Conservation (phyloP, 805 yeast species). For the Schizosaccharomyces cryophilus region DNA sequence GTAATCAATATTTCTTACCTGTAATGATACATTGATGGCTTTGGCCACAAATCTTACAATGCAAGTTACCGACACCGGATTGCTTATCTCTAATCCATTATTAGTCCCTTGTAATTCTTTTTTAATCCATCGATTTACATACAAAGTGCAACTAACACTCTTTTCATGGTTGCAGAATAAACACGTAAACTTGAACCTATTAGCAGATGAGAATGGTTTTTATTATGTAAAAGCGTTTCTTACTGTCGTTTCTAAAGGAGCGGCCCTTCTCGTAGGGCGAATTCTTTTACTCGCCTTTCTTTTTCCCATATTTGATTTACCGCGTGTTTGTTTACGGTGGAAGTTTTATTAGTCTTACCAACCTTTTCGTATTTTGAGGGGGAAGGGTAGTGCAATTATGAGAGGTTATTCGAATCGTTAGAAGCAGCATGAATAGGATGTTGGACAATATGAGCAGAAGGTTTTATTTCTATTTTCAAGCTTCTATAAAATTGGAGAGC, state of each 20-base stretch:
- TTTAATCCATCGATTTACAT: background rate
- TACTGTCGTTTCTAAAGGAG: conserved; percentile 1
- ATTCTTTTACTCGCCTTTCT: background rate
- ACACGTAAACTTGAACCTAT: conserved; percentile 1
- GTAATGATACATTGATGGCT: conserved; percentile 1
- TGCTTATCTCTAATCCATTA: background rate
- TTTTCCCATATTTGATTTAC: background rate
- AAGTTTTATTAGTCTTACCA: background rate
- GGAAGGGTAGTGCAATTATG: background rate
- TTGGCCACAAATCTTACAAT: conserved; percentile 2
- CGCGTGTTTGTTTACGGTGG: background rate
- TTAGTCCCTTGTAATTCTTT: background rate
- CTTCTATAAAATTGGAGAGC: no score
- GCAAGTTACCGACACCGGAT: background rate
- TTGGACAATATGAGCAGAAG: no score
- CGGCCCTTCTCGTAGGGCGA: background rate
- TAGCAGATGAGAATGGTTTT: background rate
- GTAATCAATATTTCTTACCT: background rate
- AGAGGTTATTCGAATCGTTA: no score
- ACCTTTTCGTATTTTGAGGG: background rate
- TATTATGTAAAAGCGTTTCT: background rate
- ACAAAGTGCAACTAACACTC: background rate
- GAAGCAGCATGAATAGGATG: no score
- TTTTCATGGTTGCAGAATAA: conserved; percentile 2
- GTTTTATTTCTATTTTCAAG: no score